phyloP scores from a whole-genome alignment of 306 rosid genomes.

The Fagus sylvatica region DNA sequence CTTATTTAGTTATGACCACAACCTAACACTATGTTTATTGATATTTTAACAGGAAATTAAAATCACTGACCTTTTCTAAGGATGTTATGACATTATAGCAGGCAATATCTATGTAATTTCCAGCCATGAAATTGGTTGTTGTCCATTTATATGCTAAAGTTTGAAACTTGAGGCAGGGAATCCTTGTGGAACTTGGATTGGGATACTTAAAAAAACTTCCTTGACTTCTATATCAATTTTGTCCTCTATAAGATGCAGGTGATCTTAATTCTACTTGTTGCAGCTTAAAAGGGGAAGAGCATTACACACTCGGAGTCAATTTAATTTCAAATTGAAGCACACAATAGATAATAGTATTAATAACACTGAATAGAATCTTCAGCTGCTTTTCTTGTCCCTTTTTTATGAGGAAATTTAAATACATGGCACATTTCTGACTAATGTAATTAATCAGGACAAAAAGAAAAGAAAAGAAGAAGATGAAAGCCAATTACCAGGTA shows the following conservation, averaged over 20 bases:
- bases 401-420: background rate
- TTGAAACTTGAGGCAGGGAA: background rate
- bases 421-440: background rate
- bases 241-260: background rate
- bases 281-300: too few relatives aligned
- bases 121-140: background rate
- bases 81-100: background rate
- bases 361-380: too few relatives aligned
- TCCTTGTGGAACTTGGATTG: background rate
- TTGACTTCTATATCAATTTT: background rate
- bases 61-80: background rate
- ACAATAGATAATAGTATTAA: too few relatives aligned
- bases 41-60: background rate
- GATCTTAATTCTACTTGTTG: too few relatives aligned
- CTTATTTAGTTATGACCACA: background rate
- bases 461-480: background rate
- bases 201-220: background rate
- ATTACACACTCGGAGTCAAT: too few relatives aligned
- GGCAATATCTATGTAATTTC: background rate
- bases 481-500: slow-evolving; percentile 35
- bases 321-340: too few relatives aligned
- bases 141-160: background rate
- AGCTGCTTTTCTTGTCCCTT: background rate
- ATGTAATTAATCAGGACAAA: background rate
- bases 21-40: background rate